A percentile compares a stretch with the other conserved stretches of the same genome.
These are phyloP conservation scores for Marasmius sp. DNA, from an alignment of 1,284 basidiomycete species.

Conservation along the genomic window DNA sequence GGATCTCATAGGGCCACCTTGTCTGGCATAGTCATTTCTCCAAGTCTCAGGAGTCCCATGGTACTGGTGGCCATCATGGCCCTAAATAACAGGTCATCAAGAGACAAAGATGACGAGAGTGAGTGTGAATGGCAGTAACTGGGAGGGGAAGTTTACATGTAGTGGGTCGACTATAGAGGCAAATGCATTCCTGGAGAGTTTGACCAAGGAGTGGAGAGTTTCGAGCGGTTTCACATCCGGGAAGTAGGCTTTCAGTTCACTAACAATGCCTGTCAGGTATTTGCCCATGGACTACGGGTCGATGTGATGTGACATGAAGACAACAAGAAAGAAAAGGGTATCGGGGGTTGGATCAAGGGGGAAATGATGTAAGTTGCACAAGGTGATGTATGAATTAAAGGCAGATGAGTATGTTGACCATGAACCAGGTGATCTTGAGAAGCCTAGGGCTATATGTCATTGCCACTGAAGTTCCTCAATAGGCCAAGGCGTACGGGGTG, in stretches of 20 bases:
- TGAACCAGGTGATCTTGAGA: conserved; percentile 17
- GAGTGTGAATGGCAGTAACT: too few relatives aligned
- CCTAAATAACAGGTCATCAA: too few relatives aligned
- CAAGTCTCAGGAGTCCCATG: too few relatives aligned
- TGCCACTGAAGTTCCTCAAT: conserved; percentile 17
- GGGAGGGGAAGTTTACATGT: too few relatives aligned
- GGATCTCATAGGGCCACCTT: too few relatives aligned
- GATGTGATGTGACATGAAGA: conserved; percentile 28
- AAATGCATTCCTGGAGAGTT: too few relatives aligned
- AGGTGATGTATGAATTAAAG: conserved; percentile 27
- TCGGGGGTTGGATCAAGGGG: conserved; percentile 29
- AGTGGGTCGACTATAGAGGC: too few relatives aligned
- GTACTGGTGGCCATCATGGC: too few relatives aligned
- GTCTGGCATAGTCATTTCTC: too few relatives aligned
- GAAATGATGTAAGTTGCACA: conserved; percentile 29
- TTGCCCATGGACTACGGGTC: conserved; percentile 18
- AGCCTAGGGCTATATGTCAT: conserved; percentile 17
- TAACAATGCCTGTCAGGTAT: conserved; percentile 29
- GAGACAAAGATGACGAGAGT: too few relatives aligned
- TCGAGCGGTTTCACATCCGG: conserved; percentile 15
- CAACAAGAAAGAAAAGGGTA: conserved; percentile 23
- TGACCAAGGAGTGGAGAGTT: conserved; percentile 14
- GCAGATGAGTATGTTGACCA: conserved; percentile 20
- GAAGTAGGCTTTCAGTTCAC: conserved; percentile 23
- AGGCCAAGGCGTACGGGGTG: conserved; percentile 18